phyloP scores from a whole-genome alignment of 371 early-diverging fungal genomes.

The Mucor indicus region DNA sequence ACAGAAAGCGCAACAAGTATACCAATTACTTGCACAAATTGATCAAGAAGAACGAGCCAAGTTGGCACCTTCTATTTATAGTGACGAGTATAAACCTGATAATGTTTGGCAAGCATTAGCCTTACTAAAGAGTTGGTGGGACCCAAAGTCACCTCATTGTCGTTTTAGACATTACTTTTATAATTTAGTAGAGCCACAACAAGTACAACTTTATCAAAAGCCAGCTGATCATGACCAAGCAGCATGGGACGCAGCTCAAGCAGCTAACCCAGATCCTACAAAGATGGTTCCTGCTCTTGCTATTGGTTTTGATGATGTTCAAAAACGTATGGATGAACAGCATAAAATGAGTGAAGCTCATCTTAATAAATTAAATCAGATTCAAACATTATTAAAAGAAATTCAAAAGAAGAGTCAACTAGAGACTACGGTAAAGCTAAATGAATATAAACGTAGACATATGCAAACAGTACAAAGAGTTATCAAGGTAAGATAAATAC shows the following conservation, averaged over 20 bases:
- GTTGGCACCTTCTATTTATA: slow-evolving; percentile 21
- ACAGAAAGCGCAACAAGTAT: slow-evolving; percentile 36
- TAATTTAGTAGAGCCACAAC: slow-evolving; percentile 79
- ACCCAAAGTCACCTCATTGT: slow-evolving; percentile 74
- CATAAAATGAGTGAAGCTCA: slow-evolving; percentile 46
- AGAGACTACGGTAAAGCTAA: slow-evolving; percentile 60
- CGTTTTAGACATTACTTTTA: slow-evolving; percentile 90
- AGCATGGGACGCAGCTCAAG: slow-evolving; percentile 81
- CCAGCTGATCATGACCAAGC: slow-evolving; percentile 70
- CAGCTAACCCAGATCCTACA: slow-evolving; percentile 80
- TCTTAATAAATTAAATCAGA: slow-evolving; percentile 57
- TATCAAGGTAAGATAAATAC: slow-evolving; percentile 42
- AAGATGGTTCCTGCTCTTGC: slow-evolving; percentile 86
- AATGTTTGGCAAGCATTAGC: slow-evolving; percentile 58
- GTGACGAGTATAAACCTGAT: slow-evolving; percentile 27
- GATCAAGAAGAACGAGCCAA: slow-evolving; percentile 36
- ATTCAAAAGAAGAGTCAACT: slow-evolving; percentile 60
- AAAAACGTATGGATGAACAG: slow-evolving; percentile 75
- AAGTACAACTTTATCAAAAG: slow-evolving; percentile 73
- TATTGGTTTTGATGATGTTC: slow-evolving; percentile 78
- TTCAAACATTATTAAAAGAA: slow-evolving; percentile 61
- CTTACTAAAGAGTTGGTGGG: slow-evolving; percentile 73
- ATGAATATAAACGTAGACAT: slow-evolving; percentile 72
- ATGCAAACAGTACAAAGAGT: slow-evolving; percentile 76
- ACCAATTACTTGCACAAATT: slow-evolving; percentile 21